Evolutionary conservation across 371 early-diverging fungal genomes (phyloP).

Genomic region (Smittium culicis): DNA sequence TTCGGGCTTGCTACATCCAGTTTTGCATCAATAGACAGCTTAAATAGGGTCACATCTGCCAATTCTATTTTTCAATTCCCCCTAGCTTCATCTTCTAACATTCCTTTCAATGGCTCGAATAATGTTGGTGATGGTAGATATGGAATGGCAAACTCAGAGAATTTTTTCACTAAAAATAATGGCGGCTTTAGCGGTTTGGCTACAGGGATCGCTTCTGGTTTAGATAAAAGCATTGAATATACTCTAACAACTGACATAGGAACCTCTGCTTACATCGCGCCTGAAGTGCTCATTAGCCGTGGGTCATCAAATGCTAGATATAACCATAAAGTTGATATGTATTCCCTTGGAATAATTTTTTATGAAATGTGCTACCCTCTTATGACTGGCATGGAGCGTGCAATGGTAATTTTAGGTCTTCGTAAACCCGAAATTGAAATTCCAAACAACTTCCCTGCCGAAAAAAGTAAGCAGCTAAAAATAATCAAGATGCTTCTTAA

Average conservation of each 20-base stretch:
- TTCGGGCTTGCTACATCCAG: conserved; percentile 74
- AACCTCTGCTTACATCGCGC: conserved; percentile 89
- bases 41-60: too few relatives aligned
- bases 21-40: conserved; percentile 40
- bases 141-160: conserved; percentile 3
- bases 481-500: too few relatives aligned
- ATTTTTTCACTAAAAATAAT: background rate
- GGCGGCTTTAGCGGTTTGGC: background rate
- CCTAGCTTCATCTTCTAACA: too few relatives aligned
- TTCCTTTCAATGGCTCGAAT: too few relatives aligned
- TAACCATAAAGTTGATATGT: conserved; percentile 66
- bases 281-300: conserved; percentile 47
- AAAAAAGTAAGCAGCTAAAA: too few relatives aligned
- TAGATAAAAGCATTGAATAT: conserved; percentile 35
- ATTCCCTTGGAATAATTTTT: conserved; percentile 55
- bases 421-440: too few relatives aligned
- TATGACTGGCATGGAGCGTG: too few relatives aligned
- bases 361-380: conserved; percentile 63
- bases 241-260: conserved; percentile 71
- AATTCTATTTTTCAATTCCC: too few relatives aligned
- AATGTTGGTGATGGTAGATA: too few relatives aligned
- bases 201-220: conserved; percentile 8
- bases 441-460: too few relatives aligned
- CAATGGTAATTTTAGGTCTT: too few relatives aligned
- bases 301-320: conserved; percentile 33